These are phyloP conservation scores for Plasmodium gonderi DNA, from an alignment of 169 alveolate species.

Conservation along the genomic window DNA sequence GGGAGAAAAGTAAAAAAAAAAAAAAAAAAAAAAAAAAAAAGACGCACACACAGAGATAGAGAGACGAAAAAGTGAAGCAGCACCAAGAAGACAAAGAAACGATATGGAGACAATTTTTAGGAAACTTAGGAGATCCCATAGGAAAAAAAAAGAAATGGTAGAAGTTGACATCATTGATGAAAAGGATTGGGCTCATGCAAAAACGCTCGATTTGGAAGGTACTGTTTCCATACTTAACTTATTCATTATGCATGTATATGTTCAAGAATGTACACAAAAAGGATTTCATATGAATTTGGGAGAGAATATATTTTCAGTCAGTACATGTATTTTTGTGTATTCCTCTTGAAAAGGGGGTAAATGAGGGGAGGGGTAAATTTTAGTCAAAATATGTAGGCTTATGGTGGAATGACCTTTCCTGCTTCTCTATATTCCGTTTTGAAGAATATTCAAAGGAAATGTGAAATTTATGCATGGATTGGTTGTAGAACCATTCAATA, in stretches of 20 bases:
- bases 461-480: too few relatives aligned
- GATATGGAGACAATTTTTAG: slow-evolving; percentile 68
- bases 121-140: slow-evolving; percentile 54
- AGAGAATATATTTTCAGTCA: too few relatives aligned
- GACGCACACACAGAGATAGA: background rate
- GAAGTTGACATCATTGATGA: slow-evolving; percentile 63
- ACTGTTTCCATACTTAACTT: background rate
- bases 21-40: background rate
- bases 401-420: too few relatives aligned
- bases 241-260: background rate
- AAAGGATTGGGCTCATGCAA: slow-evolving; percentile 57
- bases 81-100: background rate
- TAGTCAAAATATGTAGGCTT: too few relatives aligned
- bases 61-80: background rate
- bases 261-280: background rate
- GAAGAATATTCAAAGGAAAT: too few relatives aligned
- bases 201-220: slow-evolving; percentile 64
- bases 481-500: too few relatives aligned
- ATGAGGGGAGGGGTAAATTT: too few relatives aligned
- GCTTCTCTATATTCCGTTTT: too few relatives aligned
- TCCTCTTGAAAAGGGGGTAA: too few relatives aligned
- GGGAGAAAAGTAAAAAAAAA: background rate
- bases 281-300: background rate
- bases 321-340: too few relatives aligned
- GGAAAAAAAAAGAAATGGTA: slow-evolving; percentile 21